Percentiles rank a stretch among this genome's conserved stretches.
phyloP scores from a whole-genome alignment of 2,329 filamentous ascomycete genomes.

The Talaromyces sp. region DNA sequence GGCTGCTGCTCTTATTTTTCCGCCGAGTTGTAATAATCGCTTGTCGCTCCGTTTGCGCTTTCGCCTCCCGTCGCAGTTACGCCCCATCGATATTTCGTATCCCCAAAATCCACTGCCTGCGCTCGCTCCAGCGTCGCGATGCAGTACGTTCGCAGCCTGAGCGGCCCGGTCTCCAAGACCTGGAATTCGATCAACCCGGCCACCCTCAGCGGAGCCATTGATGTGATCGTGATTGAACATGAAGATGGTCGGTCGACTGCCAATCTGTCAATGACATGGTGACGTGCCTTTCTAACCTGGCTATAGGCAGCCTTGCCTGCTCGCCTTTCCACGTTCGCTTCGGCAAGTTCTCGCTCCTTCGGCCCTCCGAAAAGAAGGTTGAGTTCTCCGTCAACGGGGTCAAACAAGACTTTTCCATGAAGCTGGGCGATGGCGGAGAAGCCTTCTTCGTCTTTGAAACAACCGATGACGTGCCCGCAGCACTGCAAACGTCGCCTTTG shows the following conservation, averaged over 20 bases:
- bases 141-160: constrained; percentile 97
- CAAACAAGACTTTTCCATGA: constrained; percentile 95
- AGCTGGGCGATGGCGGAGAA: constrained; percentile 93
- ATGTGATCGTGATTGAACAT: constrained; percentile 96
- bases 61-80: background rate
- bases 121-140: constrained; percentile 48
- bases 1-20: constrained; percentile 4
- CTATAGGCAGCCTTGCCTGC: constrained; percentile 64
- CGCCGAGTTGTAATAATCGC: background rate
- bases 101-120: background rate
- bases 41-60: background rate
- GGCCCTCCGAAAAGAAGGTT: constrained; percentile 97
- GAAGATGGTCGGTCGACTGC: constrained; percentile 68
- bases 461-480: constrained; percentile 82
- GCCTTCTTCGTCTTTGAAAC: constrained; percentile 99
- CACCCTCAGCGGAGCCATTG: constrained; percentile 93
- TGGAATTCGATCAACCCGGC: constrained; percentile 99
- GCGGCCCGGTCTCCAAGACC: constrained; percentile 92
- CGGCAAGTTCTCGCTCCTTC: constrained; percentile 93
- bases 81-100: background rate
- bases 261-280: background rate
- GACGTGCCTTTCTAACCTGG: constrained; percentile 10
- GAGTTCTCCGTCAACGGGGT: constrained; percentile 92
- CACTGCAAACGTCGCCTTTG: constrained; percentile 87
- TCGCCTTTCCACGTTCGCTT: constrained; percentile 98